Conservation (phyloP, 805 yeast genomes). For the fission yeast (Schizosaccharomyces pombe) region DNA sequence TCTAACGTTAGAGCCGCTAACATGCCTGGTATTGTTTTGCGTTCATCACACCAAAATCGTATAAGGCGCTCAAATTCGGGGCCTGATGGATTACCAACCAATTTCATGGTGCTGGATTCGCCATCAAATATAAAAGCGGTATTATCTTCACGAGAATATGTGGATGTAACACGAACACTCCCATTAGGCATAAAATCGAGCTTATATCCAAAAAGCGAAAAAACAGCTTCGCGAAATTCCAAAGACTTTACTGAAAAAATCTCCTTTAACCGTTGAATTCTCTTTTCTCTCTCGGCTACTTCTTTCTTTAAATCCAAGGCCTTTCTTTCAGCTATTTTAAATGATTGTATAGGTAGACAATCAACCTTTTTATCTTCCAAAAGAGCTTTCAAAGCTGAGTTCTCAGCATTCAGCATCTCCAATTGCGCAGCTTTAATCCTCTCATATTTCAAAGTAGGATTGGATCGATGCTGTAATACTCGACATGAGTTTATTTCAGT, state of each 20-base stretch:
- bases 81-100: conserved; percentile 11
- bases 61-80: conserved; percentile 20
- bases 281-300: conserved; percentile 27
- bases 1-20: conserved; percentile 50
- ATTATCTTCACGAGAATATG: conserved; percentile 19
- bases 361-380: conserved; percentile 8
- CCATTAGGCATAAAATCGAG: conserved; percentile 40
- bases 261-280: conserved; percentile 25
- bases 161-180: conserved; percentile 31
- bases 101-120: conserved; percentile 29
- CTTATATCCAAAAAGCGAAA: conserved; percentile 45
- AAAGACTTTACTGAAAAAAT: conserved; percentile 41
- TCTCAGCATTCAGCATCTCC: conserved; percentile 32
- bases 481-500: conserved; percentile 19
- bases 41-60: conserved; percentile 41
- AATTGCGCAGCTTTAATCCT: conserved; percentile 30
- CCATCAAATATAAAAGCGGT: conserved; percentile 36
- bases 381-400: conserved; percentile 25
- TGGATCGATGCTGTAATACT: conserved; percentile 38
- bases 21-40: conserved; percentile 52
- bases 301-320: conserved; percentile 24
- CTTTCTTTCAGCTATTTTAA: conserved; percentile 38
- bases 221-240: conserved; percentile 45
- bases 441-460: conserved; percentile 43
- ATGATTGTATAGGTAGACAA: conserved; percentile 34